A percentile compares a stretch with the other conserved stretches of the same genome.
phyloP scores from a whole-genome alignment of 495 filamentous ascomycete genomes.

The Parathielavia hyrcaniae region DNA sequence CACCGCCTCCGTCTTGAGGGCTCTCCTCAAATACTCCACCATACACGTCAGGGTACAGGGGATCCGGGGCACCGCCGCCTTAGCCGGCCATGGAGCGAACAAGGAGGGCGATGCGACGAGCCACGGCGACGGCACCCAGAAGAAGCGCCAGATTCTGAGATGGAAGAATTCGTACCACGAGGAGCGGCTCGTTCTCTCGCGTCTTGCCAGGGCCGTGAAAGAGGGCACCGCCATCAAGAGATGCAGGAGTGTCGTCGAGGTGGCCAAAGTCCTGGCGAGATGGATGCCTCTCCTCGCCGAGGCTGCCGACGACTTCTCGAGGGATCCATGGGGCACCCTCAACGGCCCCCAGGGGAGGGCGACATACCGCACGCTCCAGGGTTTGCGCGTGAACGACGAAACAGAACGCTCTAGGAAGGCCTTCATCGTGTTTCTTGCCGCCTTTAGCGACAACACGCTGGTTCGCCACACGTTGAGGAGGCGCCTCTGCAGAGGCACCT shows the following conservation, averaged over 20 bases:
- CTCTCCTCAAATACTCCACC: slow-evolving; percentile 55
- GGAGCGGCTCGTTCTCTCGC: slow-evolving; percentile 50
- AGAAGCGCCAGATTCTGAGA: slow-evolving; percentile 24
- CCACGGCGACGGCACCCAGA: slow-evolving; percentile 17
- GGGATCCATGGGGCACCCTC: slow-evolving; percentile 37
- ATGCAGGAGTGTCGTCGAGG: slow-evolving; percentile 32
- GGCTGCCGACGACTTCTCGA: slow-evolving; percentile 37
- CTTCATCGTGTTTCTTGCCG: slow-evolving; percentile 47
- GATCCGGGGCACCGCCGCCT: neutral
- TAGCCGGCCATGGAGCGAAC: slow-evolving; percentile 22
- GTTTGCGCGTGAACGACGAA: slow-evolving; percentile 39
- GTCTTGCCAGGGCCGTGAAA: slow-evolving; percentile 43
- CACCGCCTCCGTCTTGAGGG: slow-evolving; percentile 50
- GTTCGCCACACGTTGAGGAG: slow-evolving; percentile 43
- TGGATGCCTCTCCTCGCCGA: slow-evolving; percentile 45
- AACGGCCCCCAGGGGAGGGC: slow-evolving; percentile 36
- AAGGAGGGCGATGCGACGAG: slow-evolving; percentile 14
- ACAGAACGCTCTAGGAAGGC: slow-evolving; percentile 49
- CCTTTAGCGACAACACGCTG: slow-evolving; percentile 45
- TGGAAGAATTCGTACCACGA: slow-evolving; percentile 45
- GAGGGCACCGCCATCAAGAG: slow-evolving; percentile 35
- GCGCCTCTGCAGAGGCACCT: slow-evolving; percentile 42
- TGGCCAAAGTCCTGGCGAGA: slow-evolving; percentile 33
- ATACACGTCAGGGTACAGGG: slow-evolving; percentile 32
- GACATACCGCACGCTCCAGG: slow-evolving; percentile 28